Base-by-base conservation (phyloP, 768 basidiomycete genomes). In the Atractiella rhizophila region DNA sequence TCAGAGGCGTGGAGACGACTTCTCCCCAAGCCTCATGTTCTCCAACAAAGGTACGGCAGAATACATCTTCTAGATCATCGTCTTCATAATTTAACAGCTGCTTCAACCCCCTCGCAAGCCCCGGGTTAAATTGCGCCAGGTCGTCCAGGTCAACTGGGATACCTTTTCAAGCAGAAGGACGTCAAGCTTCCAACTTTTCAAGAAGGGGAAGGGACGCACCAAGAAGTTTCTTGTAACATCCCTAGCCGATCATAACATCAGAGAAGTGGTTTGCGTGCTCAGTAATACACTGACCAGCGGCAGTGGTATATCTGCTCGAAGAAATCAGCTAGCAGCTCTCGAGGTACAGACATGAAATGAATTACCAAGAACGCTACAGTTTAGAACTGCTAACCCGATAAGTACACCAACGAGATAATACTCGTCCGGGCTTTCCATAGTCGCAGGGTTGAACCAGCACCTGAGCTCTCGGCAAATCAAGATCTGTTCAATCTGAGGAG, bases 71-170 rank as follows among this genome's bases (percentile, higher is more conserved):
- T 33, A 79, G 72, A 1, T 76, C 63, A n/a, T n/a, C n/a, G 19
- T 76, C 65, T 49, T 54, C 74, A n/a, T n/a, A n/a, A n/a, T n/a
- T n/a, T 73, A 80, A 56, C 73, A 79, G 76, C 72, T 73, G 75
- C 18, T 64, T 62, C 43, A 80, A 55, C 12, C 76, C 74, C 11
- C 73, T 64, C 50, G 74, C 68, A 10, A 79, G 57, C 25, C 74
- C 71, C 8, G 70, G 68, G 51, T 74, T 73, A 23, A 78, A 65
- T 8, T 70, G 66, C 48, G 76, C 74, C 35, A 80, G 59, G 57
- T 80, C 77, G 18, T 63, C 61, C 30, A 78, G 53, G 1, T 65
- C 55, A 50, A 72, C 64, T n/a, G n/a, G n/a, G n/a, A n/a, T n/a
- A n/a, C n/a, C n/a, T n/a, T n/a, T n/a, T n/a, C n/a, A n/a, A n/a